These are phyloP conservation scores for Rhodamnia argentea DNA, from an alignment of 345 rosid species.

Conservation along the genomic window DNA sequence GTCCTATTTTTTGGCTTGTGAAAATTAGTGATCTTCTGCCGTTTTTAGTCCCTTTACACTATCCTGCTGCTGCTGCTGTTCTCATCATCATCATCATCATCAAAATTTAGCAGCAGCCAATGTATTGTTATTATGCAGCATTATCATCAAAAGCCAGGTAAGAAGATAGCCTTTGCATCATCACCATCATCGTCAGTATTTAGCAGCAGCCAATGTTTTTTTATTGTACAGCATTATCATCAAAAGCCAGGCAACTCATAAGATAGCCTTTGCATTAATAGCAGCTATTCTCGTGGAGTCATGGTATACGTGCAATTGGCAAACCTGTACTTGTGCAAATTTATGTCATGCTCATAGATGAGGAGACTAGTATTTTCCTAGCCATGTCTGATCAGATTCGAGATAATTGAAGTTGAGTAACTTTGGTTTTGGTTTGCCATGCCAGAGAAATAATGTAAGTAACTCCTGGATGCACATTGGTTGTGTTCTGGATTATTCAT, in stretches of 20 bases:
- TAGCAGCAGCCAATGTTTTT: background rate
- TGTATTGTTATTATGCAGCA: background rate
- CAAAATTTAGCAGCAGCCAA: background rate
- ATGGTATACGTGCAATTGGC: background rate
- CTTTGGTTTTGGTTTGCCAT: background rate
- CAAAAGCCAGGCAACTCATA: background rate
- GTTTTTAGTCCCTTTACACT: background rate
- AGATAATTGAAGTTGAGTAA: background rate
- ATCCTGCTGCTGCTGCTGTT: background rate
- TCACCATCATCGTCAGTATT: background rate
- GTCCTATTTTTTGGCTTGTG: background rate
- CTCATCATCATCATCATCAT: background rate
- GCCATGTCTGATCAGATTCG: background rate
- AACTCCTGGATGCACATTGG: background rate
- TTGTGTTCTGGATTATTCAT: background rate
- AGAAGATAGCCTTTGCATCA: background rate
- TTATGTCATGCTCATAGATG: background rate
- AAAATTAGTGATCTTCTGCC: background rate
- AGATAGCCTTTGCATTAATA: background rate
- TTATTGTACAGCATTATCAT: background rate
- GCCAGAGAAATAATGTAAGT: background rate
- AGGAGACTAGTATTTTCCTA: background rate
- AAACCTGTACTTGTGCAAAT: background rate
- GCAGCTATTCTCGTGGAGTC: background rate
- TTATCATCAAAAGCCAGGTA: background rate